Conservation (phyloP, 331 rosid species). For the Saraca asoca region DNA sequence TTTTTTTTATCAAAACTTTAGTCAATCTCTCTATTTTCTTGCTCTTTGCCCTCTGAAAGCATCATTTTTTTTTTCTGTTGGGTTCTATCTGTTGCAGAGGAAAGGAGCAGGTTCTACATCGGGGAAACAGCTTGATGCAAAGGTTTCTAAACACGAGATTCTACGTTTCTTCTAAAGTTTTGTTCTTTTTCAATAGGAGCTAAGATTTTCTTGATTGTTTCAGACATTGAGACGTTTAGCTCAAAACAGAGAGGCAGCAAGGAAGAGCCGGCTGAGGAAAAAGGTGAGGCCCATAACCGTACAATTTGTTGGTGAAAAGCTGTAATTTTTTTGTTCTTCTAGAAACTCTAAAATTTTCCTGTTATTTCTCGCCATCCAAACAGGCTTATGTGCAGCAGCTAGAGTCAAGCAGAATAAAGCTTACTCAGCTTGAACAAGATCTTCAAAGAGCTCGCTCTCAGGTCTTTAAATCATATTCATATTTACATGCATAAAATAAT, state of each 20-base stretch:
- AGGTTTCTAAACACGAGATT: conserved; percentile 54
- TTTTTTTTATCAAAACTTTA: no score
- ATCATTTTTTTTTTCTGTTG: not conserved
- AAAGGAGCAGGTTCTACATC: conserved; percentile 84
- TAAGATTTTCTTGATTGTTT: conserved; percentile 4
- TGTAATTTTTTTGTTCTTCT: not conserved
- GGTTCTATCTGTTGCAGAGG: conserved; percentile 52
- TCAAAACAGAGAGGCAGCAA: conserved; percentile 97
- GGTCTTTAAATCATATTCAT: conserved; percentile 40
- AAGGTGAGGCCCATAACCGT: conserved; percentile 53
- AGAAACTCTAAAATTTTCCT: conserved; percentile 4
- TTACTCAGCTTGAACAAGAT: conserved; percentile 84
- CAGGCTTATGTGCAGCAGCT: conserved; percentile 97
- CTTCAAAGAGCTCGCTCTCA: conserved; percentile 90
- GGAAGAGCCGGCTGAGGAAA: conserved; percentile 92
- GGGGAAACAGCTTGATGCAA: conserved; percentile 83
- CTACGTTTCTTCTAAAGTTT: not conserved
- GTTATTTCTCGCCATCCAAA: conserved; percentile 24
- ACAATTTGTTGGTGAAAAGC: not conserved
- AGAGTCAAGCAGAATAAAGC: conserved; percentile 86
- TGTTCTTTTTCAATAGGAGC: not conserved
- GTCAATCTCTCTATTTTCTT: conserved; percentile 2
- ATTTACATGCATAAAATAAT: not conserved
- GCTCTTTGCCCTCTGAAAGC: not conserved
- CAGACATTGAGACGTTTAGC: conserved; percentile 93